Base-by-base conservation (phyloP, 495 filamentous ascomycete species). In the Neurospora africana region DNA sequence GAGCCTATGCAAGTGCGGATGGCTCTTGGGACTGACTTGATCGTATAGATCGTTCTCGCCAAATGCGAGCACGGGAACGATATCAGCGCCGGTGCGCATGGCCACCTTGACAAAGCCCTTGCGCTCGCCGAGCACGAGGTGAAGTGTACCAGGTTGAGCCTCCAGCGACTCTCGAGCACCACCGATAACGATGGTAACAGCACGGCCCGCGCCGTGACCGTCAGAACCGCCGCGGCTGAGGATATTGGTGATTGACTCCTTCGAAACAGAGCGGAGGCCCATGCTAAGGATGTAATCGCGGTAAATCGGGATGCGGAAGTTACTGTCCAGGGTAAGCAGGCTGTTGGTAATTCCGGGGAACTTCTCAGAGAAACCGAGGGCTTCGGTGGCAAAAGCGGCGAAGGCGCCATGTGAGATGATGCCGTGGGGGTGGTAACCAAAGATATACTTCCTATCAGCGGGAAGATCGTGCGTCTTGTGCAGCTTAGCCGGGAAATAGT, bases 261-360 rank as follows among this genome's bases (percentile, higher is more conserved):
- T 91, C 2, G 93, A 97, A 11, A 99, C 95, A 30, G 91, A 94
- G 2, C 90, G 91, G 27, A 99, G 81, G 2, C 95, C 95, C 86
- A 97, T 88, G 38, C 89, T 87, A 40, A 99, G 86, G 4, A 92
- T 88, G 80, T 97, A 98, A 76, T 99, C 95, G 72, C 96, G 87
- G 79, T 98, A 98, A 27, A 98, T 87, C 0, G 95, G 95, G 70
- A 98, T 91, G 35, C 92, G 89, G 82, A 99, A 99, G 83, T 98
- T 99, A 35, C 89, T 89, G 78, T 97, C 95, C 19, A 99, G 87
- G 0, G 95, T 99, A 10, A 98, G 85, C 2, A 99, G 85, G 23
- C 92, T 95, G 79, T 93, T 99, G 23, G 89, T 97, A 75, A 99
- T 97, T n/a, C 93, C 95, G 0, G 96, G 96, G 75, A 98, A 99